Conservation (phyloP, 305 asterid genomes). For the Solanum hybrid region DNA sequence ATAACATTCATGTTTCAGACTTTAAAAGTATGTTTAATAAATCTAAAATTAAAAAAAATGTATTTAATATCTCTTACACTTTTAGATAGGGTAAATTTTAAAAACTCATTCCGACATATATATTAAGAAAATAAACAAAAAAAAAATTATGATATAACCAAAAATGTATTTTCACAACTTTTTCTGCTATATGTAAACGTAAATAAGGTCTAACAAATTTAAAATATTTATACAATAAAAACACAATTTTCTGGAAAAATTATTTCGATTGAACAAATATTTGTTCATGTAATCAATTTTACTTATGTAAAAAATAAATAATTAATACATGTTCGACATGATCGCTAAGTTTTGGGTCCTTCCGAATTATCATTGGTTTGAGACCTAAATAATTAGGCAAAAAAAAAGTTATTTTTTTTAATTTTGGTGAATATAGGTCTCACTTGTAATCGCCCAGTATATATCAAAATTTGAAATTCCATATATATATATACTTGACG, state of each 20-base stretch:
- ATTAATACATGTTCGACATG: background rate
- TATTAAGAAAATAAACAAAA: background rate
- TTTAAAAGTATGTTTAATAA: background rate
- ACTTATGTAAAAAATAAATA: background rate
- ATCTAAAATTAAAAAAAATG: background rate
- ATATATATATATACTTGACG: background rate
- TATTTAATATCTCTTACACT: background rate
- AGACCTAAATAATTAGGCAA: background rate
- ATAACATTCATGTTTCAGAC: background rate
- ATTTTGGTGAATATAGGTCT: background rate
- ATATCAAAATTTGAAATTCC: background rate
- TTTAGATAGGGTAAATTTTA: background rate
- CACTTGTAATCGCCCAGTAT: background rate
- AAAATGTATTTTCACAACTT: background rate
- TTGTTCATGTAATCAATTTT: background rate
- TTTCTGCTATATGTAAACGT: background rate
- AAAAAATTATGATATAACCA: background rate
- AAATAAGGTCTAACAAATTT: background rate
- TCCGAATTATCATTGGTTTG: background rate
- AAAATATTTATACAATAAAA: background rate
- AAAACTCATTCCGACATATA: background rate
- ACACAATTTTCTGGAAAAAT: background rate
- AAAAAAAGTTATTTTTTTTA: background rate
- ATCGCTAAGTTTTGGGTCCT: background rate
- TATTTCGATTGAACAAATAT: background rate